Evolutionary conservation across 441 rosid species (phyloP), one percentile per base, ranked within the genome.

Genomic region (Capsella rubella): DNA sequence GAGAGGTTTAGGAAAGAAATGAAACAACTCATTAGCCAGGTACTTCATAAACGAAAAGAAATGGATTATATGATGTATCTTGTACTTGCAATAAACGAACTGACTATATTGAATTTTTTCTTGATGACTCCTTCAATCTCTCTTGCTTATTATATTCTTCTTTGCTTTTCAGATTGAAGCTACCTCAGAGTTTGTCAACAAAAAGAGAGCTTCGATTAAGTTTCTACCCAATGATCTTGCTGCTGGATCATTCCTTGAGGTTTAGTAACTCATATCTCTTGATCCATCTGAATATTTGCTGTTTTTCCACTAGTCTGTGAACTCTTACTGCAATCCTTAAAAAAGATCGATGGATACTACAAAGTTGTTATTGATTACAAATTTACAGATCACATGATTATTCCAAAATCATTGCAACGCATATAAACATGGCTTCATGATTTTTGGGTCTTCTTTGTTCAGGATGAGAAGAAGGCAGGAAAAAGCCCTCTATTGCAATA

Each of bases 1-100:
- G 95, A 95, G 73, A 88, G 99, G 72, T 95, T 92, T 74, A 81
- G 88, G 12, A 93, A 89, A 86, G 95, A 95, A 86, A 89, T 89
- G 89, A 85, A 89, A 83, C 87, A 80, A 69, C 96, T 95, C 63
- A 81, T 87, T 70, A 88, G 85, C 69, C 89, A 91, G 97, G 98
- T 93, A 85, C 71, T 28, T 51, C 8, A 34, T 43, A 6, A 10
- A 60, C 31, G 31, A n/a, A 4, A 8, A 10, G 6, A 58, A 1
- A 34, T 5, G 18, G 9, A 52, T 9, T 25, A 28, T 37, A 3
- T 43, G 18, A 53, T 46, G 68, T 64, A 49, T 60, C 37, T 34
- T 54, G 54, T 50, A 32, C 37, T 52, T 60, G 25, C 42, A 58
- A 37, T 21, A 28, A 37, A 50, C 37, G 9, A 52, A 39, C 8